These are phyloP conservation scores for Wickerhamomyces chambardii DNA, from an alignment of 805 yeast species.

Conservation along the genomic window DNA sequence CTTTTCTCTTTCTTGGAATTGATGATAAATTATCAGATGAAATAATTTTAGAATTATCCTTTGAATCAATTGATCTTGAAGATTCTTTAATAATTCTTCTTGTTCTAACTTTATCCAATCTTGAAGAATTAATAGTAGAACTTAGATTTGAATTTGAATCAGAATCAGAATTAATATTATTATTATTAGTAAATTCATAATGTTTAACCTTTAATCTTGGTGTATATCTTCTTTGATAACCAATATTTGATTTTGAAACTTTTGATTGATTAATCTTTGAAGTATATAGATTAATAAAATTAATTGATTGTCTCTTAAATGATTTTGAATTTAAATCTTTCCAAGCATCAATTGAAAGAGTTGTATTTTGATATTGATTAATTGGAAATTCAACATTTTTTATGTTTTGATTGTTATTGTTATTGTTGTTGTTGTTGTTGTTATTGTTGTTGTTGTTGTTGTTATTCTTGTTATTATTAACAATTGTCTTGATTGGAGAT, in stretches of 20 bases:
- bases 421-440: conserved; percentile 13
- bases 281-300: conserved; percentile 28
- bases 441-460: not conserved
- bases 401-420: conserved; percentile 4
- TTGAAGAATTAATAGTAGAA: conserved; percentile 10
- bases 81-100: conserved; percentile 42
- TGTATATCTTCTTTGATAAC: conserved; percentile 10
- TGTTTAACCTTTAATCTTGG: conserved; percentile 15
- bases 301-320: conserved; percentile 38
- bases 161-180: conserved; percentile 25
- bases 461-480: no score
- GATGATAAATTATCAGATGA: conserved; percentile 20
- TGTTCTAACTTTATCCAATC: conserved; percentile 46
- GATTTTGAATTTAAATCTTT: conserved; percentile 27
- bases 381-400: conserved; percentile 32
- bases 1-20: conserved; percentile 29
- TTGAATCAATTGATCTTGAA: conserved; percentile 20
- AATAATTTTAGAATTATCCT: conserved; percentile 16
- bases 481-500: no score
- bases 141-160: conserved; percentile 12
- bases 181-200: conserved; percentile 11
- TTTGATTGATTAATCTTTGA: conserved; percentile 19
- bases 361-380: conserved; percentile 31
- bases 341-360: conserved; percentile 41
- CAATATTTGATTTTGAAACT: conserved; percentile 1